A percentile compares a stretch with the other conserved stretches of the same genome.
Conservation (phyloP, 2,329 filamentous ascomycete species). For the Paraconiothyrium brasiliense region DNA sequence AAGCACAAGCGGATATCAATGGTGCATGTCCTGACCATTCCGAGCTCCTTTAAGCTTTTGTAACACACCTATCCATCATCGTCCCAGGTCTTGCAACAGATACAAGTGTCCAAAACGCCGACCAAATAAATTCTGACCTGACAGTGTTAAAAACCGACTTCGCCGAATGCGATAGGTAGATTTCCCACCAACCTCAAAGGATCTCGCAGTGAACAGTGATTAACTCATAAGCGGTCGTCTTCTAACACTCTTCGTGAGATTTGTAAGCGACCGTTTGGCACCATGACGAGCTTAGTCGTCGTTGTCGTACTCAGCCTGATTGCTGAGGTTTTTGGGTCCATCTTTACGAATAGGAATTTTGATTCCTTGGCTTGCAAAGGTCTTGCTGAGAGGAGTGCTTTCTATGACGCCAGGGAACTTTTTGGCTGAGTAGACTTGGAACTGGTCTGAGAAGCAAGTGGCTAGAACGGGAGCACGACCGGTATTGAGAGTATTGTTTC, state of each 20-base stretch:
- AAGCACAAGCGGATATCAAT: slow-evolving; percentile 3
- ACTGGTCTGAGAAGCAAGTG: slow-evolving; percentile 84
- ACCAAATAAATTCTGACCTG: background rate
- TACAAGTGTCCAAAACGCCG: background rate
- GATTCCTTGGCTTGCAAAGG: slow-evolving; percentile 91
- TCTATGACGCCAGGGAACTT: slow-evolving; percentile 98
- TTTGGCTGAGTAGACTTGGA: slow-evolving; percentile 96
- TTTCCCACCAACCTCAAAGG: background rate
- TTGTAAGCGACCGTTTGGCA: background rate
- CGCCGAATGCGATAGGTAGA: background rate
- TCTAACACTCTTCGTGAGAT: background rate
- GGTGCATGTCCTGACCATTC: background rate
- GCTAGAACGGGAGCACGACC: slow-evolving; percentile 84
- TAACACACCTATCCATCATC: background rate
- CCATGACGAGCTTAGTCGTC: slow-evolving; percentile 41
- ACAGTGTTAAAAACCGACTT: background rate
- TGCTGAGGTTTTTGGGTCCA: slow-evolving; percentile 61
- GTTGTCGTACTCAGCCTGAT: slow-evolving; percentile 56
- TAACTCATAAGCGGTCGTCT: background rate
- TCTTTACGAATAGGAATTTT: slow-evolving; percentile 97
- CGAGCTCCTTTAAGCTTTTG: background rate
- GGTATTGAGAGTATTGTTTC: slow-evolving; percentile 69
- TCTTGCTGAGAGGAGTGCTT: slow-evolving; percentile 88
- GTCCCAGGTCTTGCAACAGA: background rate
- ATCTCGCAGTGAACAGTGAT: background rate